Percentiles rank a stretch among this genome's conserved stretches.
These are phyloP conservation scores for Aegilops longissima DNA, from an alignment of 176 grass and related monocot genomes.

Conservation along the genomic window DNA sequence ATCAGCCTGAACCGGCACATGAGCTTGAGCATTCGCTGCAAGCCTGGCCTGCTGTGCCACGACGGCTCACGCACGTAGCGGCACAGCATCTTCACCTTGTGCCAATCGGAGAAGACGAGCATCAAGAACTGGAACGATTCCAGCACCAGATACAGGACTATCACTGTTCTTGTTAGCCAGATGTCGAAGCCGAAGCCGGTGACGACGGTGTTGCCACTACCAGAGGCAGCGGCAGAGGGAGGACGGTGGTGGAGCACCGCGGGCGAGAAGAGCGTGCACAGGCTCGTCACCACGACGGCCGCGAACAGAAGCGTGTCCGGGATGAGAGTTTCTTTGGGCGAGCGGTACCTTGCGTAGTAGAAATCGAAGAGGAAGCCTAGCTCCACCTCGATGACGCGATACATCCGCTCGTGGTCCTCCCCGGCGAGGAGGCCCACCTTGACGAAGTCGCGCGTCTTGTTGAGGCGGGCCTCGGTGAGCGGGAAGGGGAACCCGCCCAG, in stretches of 20 bases:
- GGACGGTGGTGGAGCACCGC: background rate
- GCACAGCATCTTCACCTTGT: conserved; percentile 30
- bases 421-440: conserved; percentile 3
- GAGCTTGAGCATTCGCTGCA: background rate
- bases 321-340: background rate
- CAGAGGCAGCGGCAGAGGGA: background rate
- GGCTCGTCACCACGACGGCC: background rate
- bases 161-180: background rate
- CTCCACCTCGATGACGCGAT: conserved; percentile 10
- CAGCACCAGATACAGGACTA: background rate
- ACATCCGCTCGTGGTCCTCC: background rate
- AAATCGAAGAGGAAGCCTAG: conserved; percentile 21
- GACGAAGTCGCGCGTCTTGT: conserved; percentile 16
- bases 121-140: conserved; percentile 1
- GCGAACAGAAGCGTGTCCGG: background rate
- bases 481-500: too few species aligned
- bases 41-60: background rate
- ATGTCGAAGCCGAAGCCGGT: background rate
- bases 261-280: background rate
- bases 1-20: background rate
- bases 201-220: too few species aligned
- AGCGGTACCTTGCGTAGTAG: conserved; percentile 25
- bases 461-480: background rate
- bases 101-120: conserved; percentile 19
- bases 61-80: background rate